Evolutionary conservation across 2,329 filamentous ascomycete genomes (phyloP).

Genomic region (Penicillium sp.): DNA sequence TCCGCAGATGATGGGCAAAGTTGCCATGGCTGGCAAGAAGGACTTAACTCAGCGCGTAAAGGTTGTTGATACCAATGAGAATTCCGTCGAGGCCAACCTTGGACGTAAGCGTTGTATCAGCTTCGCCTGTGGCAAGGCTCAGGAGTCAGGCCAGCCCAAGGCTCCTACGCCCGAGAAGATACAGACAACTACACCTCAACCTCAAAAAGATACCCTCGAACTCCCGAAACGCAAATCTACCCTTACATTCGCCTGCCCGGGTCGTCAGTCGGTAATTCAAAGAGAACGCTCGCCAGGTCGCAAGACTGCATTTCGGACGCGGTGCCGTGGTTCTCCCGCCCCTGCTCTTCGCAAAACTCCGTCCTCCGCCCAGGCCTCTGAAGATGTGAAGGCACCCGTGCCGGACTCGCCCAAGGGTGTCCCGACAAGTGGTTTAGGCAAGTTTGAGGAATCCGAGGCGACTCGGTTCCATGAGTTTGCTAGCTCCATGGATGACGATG

Average conservation of each 20-base stretch:
- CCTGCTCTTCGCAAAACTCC: conserved; percentile 35
- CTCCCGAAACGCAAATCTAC: conserved; percentile 44
- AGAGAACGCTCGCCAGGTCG: conserved; percentile 30
- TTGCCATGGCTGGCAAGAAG: conserved; percentile 15
- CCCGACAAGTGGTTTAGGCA: conserved; percentile 38
- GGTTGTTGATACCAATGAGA: conserved; percentile 48
- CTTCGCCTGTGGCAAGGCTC: conserved; percentile 77
- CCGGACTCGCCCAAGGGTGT: conserved; percentile 27
- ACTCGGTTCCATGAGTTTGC: conserved; percentile 85
- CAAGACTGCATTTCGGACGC: conserved; percentile 25
- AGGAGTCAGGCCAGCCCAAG: conserved; percentile 38
- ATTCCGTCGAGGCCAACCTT: conserved; percentile 61
- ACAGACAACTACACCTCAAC: conserved; percentile 22
- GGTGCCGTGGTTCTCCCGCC: conserved; percentile 43
- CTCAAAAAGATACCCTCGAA: conserved; percentile 21
- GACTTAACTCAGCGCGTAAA: conserved; percentile 24
- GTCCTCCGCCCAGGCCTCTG: conserved; percentile 8
- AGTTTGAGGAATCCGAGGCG: conserved; percentile 45
- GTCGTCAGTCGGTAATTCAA: conserved; percentile 31
- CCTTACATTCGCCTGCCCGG: conserved; percentile 51
- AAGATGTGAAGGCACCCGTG: conserved; percentile 14
- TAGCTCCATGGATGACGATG: conserved; percentile 75
- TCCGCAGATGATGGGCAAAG: conserved; percentile 34
- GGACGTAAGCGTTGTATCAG: conserved; percentile 87
- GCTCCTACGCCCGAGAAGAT: conserved; percentile 24